Percentiles rank a stretch among this genome's conserved stretches.
phyloP scores from a whole-genome alignment of 495 filamentous ascomycete species.

The Hypoxylon fragiforme region DNA sequence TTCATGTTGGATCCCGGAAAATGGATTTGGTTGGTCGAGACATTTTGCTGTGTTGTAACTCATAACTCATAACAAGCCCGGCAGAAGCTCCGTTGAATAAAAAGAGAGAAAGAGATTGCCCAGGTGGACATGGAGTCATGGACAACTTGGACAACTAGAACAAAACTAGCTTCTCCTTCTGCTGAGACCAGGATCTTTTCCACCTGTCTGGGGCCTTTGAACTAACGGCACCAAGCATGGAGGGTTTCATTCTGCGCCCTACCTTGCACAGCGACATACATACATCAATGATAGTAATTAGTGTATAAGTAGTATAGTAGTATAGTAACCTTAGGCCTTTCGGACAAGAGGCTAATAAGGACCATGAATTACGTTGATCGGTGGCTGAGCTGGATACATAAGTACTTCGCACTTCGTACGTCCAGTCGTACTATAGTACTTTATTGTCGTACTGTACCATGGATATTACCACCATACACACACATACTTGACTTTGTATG shows the following conservation, averaged over 20 bases:
- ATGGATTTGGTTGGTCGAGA: constrained; percentile 27
- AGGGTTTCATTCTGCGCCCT: constrained; percentile 35
- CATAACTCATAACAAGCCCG: constrained; percentile 11
- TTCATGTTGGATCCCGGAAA: constrained; percentile 25
- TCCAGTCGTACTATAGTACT: too few relatives aligned
- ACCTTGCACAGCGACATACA: too few relatives aligned
- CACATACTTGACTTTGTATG: too few relatives aligned
- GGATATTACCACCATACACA: constrained; percentile 18
- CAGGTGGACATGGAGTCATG: neutral
- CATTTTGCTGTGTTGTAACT: constrained; percentile 27
- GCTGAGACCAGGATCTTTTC: constrained; percentile 26
- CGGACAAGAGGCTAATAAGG: constrained; percentile 32
- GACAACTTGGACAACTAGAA: constrained; percentile 11
- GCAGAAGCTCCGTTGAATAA: constrained; percentile 31
- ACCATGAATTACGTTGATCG: constrained; percentile 24
- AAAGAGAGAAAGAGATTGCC: too few relatives aligned
- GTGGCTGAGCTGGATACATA: constrained; percentile 29
- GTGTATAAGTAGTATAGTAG: too few relatives aligned
- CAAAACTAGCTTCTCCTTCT: constrained; percentile 19
- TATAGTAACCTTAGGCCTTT: too few relatives aligned
- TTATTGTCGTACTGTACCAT: too few relatives aligned
- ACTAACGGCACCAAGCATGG: constrained; percentile 34
- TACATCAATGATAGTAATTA: too few relatives aligned
- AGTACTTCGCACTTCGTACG: constrained; percentile 1
- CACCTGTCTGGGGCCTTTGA: constrained; percentile 21